Evolutionary conservation across 1,284 basidiomycete genomes (phyloP).

Genomic region (Apiotrichum brassicae): DNA sequence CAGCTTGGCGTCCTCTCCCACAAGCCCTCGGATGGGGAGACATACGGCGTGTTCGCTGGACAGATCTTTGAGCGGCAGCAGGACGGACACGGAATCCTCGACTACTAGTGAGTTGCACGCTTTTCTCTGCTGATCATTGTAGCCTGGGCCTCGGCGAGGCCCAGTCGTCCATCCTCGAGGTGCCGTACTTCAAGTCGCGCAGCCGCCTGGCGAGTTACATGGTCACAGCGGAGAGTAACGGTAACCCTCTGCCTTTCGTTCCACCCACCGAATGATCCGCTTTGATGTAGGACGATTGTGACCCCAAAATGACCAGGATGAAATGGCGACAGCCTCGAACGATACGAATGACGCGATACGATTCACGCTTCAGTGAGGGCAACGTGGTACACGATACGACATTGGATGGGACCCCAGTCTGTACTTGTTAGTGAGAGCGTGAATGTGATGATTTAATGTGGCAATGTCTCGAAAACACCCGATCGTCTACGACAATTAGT

Average conservation of each 20-base stretch:
- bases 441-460: no score
- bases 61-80: constrained; percentile 25
- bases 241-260: background rate
- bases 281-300: no score
- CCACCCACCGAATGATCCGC: no score
- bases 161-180: background rate
- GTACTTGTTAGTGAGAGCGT: no score
- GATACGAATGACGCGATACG: no score
- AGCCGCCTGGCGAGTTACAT: constrained; percentile 1
- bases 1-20: constrained; percentile 16
- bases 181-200: background rate
- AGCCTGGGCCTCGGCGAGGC: background rate
- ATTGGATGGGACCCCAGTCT: no score
- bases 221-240: background rate
- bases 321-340: no score
- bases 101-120: constrained; percentile 23
- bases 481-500: no score
- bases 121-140: background rate
- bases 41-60: constrained; percentile 23
- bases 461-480: no score
- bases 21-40: background rate
- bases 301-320: no score
- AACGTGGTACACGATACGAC: no score
- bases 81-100: constrained; percentile 23
- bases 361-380: no score